Base-by-base conservation (phyloP, 495 filamentous ascomycete genomes). In the Evernia prunastri region DNA sequence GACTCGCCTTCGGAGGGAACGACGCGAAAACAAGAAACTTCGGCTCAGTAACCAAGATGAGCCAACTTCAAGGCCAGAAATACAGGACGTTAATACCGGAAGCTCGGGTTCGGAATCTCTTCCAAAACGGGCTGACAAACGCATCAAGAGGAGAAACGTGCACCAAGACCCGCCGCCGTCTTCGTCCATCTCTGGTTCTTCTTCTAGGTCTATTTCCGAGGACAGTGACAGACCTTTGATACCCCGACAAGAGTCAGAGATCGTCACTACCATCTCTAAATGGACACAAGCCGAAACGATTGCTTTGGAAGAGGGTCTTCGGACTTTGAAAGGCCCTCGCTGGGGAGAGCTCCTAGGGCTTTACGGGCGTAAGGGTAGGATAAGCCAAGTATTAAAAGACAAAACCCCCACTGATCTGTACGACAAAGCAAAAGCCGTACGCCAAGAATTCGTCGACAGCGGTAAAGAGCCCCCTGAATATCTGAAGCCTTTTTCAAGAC, bases 1-100 rank as follows among this genome's bases (percentile, higher is more conserved):
- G 23, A 77, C 73, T 58, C 80, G 76, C 59, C 76, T 84, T 40
- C 77, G 79, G 63, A 75, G 63, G 17, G 84, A 83, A 72, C 63
- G 72, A 69, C 60, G 45, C 45, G 75, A 66, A 33, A 3, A 9
- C 29, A 54, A 54, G 51, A 54, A 3, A 20, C 27, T 31, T 33
- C 27, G 51, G 25, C 51, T 54, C 29, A 33, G 15, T 4, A 31
- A 31, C 2, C 51, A 11, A 54, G 29, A 54, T 33, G 27, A n/a
- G 29, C 23, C 3, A 7, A 17, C 29, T 54, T 23, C 18, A 17
- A 29, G 6, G 17, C 27, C 17, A 5, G 29, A 2, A 33, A 17
- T 10, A 20, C 13, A 20, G 29, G 29, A 33, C 29, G 29, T 15
- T 7, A 54, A 33, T 4, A 20, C 18, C 17, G 27, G 33, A 15